Conservation (phyloP, 208 protist species). For the Acanthamoeba castellanii region DNA sequence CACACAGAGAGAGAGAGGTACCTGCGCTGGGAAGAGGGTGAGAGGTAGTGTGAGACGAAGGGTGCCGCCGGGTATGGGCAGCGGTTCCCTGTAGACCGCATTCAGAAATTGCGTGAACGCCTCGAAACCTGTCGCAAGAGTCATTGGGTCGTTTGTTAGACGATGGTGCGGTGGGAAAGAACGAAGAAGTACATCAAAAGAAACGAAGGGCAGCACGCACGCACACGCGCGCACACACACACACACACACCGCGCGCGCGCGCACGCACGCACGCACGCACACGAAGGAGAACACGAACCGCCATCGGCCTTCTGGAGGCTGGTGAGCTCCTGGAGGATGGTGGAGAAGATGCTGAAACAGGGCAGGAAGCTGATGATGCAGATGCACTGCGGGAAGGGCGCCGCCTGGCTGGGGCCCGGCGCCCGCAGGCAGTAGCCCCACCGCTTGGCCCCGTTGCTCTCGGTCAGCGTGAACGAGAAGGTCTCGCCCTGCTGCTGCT, state of each 20-base stretch:
- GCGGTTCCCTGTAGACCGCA: constrained; percentile 13
- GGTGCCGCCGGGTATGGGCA: constrained; percentile 8
- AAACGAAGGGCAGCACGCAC: too few relatives aligned
- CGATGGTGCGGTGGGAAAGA: neutral
- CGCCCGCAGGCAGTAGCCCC: constrained; percentile 64
- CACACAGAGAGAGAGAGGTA: too few relatives aligned
- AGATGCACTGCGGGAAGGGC: constrained; percentile 63
- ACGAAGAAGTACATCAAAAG: neutral
- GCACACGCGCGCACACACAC: too few relatives aligned
- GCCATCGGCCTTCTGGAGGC: neutral
- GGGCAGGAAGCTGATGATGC: constrained; percentile 67
- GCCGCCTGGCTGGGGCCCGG: neutral
- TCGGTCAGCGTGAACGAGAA: constrained; percentile 70
- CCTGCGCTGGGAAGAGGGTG: neutral
- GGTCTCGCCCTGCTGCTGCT: constrained; percentile 25
- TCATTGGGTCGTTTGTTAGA: too few relatives aligned
- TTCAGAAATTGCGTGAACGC: neutral
- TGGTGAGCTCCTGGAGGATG: constrained; percentile 45
- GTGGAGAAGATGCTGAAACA: constrained; percentile 76
- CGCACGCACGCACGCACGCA: neutral
- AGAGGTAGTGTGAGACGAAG: neutral
- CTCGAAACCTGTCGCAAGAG: neutral
- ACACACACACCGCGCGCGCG: too few relatives aligned
- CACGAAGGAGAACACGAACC: neutral
- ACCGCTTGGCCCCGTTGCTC: constrained; percentile 56